Evolutionary conservation across 306 rosid species (phyloP), one percentile per base, ranked within the genome.

Genomic region (Quercus rubra): DNA sequence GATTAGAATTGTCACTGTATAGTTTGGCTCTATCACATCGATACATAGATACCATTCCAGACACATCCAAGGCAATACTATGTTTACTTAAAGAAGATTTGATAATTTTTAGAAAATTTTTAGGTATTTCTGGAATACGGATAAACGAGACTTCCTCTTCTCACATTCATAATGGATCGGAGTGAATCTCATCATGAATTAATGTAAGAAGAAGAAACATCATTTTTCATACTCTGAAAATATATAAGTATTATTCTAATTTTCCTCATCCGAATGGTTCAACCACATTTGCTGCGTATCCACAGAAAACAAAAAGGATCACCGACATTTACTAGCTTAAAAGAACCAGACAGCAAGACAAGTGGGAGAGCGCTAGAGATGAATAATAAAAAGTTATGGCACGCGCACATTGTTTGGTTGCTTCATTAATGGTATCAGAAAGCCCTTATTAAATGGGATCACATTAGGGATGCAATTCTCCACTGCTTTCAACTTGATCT

Each of bases 361-460:
- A 10, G 13, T 20, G 31, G 2, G 25, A 21, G 15, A 21, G 66
- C 11, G 66, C 13, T 18, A 59, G 10, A 6, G 6, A 71, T 11
- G 43, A 71, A 71, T 21, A 6, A 41, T 41, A 41, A 41, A 38
- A 71, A 27, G 59, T 1, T 10, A 70, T 63, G 55, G 78, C 38
- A 49, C 46, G 46, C 46, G 58, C 76, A 28, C 62, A 30, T 19
- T n/a, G 68, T 58, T 68, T 69, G 30, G 73, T 79, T 70, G 77
- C 55, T 46, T 74, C 70, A 68, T 78, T 83, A 78, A 83, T 83
- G 74, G 66, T 74, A 20, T 20, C 74, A 77, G 58, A 33, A 51
- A 76, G 35, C 62, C n/a, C 13, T 13, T 9, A 78, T 74, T 74
- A 58, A 83, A 83, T 69, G 74, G 59, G 55, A 75, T 80, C 83